Evolutionary conservation across 345 rosid species (phyloP), one percentile per base, ranked within the genome.

Genomic region (Lepidium africanum): DNA sequence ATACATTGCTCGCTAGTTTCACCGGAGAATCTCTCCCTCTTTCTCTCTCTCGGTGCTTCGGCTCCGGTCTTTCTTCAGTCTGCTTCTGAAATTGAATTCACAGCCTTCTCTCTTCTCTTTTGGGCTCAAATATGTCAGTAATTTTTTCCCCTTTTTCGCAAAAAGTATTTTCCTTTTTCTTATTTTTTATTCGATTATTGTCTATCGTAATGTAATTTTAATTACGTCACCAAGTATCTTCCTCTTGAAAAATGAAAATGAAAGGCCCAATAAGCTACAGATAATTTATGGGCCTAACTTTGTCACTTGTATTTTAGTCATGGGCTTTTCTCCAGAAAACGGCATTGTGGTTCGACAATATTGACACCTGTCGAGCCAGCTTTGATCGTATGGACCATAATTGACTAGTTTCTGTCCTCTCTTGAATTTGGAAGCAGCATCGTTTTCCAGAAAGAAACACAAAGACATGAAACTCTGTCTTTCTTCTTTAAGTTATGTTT

Each of bases 1-100:
- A 60, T 15, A 59, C 73, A 74, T 74, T 21, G 19, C 45, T 47
- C 27, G 16, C 10, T 11, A 30, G 46, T 7, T 40, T 57, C 41
- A 47, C 53, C 32, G 61, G 40, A 59, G 61, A 65, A 73, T 58
- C 67, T 58, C 71, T 46, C 42, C 36, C 42, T 19, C 2, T 33
- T 7, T 49, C 21, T 39, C 19, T 27, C 32, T 46, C 49, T 19
- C 40, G 30, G n/a, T 3, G 17, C 7, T 16, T 69, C 50, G 17
- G 35, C 57, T 54, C 13, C 46, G 43, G 25, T 30, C 33, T 30
- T 30, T 17, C 27, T 19, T 48, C 2, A 19, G 32, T 68, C 39
- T 21, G n/a, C 39, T 45, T 45, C 17, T n/a, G 48, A 15, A 21
- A 7, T 32, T 10, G 17, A 36, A 36, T 25, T 27, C 32, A 4